A percentile compares a stretch with the other conserved stretches of the same genome.
Evolutionary conservation across 352 stramenopile genomes (phyloP).

Genomic region (Pythium diclinum): DNA sequence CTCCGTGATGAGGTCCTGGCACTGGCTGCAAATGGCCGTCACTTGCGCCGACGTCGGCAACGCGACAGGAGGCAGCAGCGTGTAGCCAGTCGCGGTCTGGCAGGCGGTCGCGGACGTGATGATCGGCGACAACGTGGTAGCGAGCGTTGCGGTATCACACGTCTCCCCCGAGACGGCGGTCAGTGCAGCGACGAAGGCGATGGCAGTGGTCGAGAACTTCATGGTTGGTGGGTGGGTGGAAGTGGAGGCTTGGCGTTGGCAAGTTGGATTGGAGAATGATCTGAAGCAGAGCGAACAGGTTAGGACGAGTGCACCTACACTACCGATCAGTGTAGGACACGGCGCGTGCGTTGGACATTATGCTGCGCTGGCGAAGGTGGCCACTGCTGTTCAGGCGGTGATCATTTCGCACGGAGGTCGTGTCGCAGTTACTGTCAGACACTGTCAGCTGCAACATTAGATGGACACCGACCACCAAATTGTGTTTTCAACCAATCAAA

Average conservation of each 20-base stretch:
- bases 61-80: slow-evolving; percentile 23
- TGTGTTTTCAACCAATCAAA: background rate
- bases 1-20: slow-evolving; percentile 12
- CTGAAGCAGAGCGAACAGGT: background rate
- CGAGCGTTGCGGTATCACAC: slow-evolving; percentile 19
- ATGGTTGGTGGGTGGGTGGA: background rate
- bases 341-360: background rate
- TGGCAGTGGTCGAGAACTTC: slow-evolving; percentile 17
- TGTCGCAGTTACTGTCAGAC: background rate
- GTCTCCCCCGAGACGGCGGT: slow-evolving; percentile 4
- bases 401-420: background rate
- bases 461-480: too few species aligned
- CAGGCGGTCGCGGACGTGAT: slow-evolving; percentile 19
- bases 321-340: background rate
- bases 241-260: background rate
- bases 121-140: slow-evolving; percentile 2
- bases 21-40: slow-evolving; percentile 24
- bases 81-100: slow-evolving; percentile 23
- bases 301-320: background rate
- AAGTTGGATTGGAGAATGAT: background rate
- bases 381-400: background rate
- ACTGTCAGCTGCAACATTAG: too few species aligned
- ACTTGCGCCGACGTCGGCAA: slow-evolving; percentile 22
- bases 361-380: background rate
- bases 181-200: background rate